Evolutionary conservation across 768 basidiomycete genomes (phyloP).

Genomic region (Obba rivulosa): DNA sequence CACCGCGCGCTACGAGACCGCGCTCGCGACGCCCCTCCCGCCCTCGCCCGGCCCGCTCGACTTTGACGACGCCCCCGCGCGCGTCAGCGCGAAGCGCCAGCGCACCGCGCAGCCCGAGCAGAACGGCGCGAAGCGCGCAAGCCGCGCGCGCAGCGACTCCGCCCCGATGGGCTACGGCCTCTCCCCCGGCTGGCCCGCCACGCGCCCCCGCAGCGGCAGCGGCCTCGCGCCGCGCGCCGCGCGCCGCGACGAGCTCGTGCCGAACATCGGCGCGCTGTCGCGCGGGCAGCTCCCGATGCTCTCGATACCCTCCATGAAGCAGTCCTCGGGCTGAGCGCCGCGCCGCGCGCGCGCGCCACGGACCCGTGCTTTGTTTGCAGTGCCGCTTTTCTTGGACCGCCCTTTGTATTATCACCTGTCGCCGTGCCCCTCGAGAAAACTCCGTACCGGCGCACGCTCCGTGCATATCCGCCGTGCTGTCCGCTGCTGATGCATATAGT

Average conservation of each 20-base stretch:
- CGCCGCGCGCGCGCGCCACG: neutral
- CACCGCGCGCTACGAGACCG: conserved; percentile 23
- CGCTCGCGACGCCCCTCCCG: conserved; percentile 23
- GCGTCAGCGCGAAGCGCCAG: conserved; percentile 44
- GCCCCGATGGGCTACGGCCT: conserved; percentile 56
- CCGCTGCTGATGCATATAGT: too few relatives aligned
- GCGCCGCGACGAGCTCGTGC: conserved; percentile 9
- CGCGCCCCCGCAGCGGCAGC: conserved; percentile 32
- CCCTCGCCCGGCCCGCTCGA: conserved; percentile 29
- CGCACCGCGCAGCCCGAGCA: conserved; percentile 28
- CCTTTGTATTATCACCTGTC: too few relatives aligned
- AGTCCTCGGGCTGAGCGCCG: conserved; percentile 12
- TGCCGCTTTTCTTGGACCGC: too few relatives aligned
- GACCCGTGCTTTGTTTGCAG: neutral
- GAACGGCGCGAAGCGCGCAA: conserved; percentile 5
- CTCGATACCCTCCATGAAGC: conserved; percentile 20
- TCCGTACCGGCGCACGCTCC: too few relatives aligned
- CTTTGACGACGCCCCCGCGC: conserved; percentile 22
- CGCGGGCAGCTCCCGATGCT: conserved; percentile 19
- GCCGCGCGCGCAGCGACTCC: conserved; percentile 61
- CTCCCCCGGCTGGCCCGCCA: conserved; percentile 26
- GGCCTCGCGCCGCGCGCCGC: conserved; percentile 22
- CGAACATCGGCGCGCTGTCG: conserved; percentile 20
- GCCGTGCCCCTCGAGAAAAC: too few relatives aligned
- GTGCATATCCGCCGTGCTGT: too few relatives aligned